Percentiles rank a stretch among this genome's conserved stretches.
Evolutionary conservation across 352 stramenopile species (phyloP).

Genomic region (Pythium sp.): DNA sequence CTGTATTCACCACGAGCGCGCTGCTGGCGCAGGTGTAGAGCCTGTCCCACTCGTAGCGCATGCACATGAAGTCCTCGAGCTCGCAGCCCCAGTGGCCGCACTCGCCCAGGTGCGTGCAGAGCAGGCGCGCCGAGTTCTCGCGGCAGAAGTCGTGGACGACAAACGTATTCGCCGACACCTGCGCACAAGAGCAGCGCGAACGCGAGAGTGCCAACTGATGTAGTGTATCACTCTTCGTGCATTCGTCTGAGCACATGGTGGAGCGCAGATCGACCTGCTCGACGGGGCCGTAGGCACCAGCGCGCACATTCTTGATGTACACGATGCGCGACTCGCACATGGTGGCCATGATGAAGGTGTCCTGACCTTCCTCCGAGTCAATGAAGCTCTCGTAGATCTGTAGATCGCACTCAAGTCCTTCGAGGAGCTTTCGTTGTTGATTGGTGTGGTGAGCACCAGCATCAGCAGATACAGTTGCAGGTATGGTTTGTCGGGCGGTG

Average conservation of each 20-base stretch:
- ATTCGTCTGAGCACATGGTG: constrained; percentile 74
- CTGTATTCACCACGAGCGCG: constrained; percentile 9
- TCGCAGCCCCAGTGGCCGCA: constrained; percentile 87
- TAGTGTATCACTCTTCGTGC: constrained; percentile 72
- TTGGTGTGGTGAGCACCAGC: neutral
- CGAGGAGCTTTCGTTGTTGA: constrained; percentile 2
- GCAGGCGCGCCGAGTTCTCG: constrained; percentile 72
- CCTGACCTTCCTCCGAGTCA: constrained; percentile 49
- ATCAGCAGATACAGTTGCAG: neutral
- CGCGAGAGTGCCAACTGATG: constrained; percentile 69
- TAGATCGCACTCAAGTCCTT: constrained; percentile 39
- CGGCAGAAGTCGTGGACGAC: constrained; percentile 74
- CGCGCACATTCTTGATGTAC: constrained; percentile 57
- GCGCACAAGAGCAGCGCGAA: constrained; percentile 76
- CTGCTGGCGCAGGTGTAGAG: constrained; percentile 48
- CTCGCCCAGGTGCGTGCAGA: constrained; percentile 85
- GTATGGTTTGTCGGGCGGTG: neutral
- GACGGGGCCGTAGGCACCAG: constrained; percentile 58
- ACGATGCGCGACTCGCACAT: constrained; percentile 74
- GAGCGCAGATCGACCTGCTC: constrained; percentile 64
- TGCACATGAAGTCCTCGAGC: constrained; percentile 90
- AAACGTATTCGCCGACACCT: constrained; percentile 74
- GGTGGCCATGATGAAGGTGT: constrained; percentile 72
- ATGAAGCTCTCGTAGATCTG: constrained; percentile 54
- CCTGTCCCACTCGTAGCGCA: constrained; percentile 86